Conservation (phyloP, 148 eudicot genomes). For the Gaultheria prostrata region DNA sequence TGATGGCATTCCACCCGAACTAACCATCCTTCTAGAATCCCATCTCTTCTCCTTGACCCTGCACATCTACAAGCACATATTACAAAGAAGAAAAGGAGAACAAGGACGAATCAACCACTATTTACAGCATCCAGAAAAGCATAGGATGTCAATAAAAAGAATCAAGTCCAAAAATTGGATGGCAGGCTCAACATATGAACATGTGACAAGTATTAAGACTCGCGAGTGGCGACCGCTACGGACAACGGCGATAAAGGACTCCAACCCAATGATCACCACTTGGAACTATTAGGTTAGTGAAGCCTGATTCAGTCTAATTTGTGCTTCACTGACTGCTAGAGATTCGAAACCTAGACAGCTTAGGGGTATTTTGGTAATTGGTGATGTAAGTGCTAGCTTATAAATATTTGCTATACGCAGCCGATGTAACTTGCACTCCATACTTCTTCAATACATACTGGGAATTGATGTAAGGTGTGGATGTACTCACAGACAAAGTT, state of each 20-base stretch:
- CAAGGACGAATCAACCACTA: neutral
- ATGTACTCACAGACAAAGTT: too few species aligned
- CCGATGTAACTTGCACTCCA: too few species aligned
- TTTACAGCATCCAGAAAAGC: neutral
- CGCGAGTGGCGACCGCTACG: neutral
- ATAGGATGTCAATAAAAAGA: neutral
- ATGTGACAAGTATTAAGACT: neutral
- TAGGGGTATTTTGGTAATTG: too few species aligned
- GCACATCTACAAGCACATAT: constrained; percentile 32
- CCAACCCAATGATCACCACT: neutral
- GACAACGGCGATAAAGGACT: neutral
- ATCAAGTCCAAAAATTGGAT: neutral
- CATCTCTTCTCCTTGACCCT: constrained; percentile 94
- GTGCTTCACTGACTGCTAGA: too few species aligned
- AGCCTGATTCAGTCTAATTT: too few species aligned
- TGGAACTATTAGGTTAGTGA: neutral
- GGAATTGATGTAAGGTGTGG: too few species aligned
- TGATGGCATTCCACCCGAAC: constrained; percentile 98
- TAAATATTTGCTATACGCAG: too few species aligned
- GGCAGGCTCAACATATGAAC: neutral
- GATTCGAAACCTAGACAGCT: too few species aligned
- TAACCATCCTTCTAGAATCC: constrained; percentile 84
- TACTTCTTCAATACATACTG: too few species aligned
- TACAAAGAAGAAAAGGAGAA: constrained; percentile 5
- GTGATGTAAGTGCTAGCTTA: too few species aligned